These are phyloP conservation scores for Hypoxylon sp. DNA, from an alignment of 2,329 filamentous ascomycete genomes.

Conservation along the genomic window DNA sequence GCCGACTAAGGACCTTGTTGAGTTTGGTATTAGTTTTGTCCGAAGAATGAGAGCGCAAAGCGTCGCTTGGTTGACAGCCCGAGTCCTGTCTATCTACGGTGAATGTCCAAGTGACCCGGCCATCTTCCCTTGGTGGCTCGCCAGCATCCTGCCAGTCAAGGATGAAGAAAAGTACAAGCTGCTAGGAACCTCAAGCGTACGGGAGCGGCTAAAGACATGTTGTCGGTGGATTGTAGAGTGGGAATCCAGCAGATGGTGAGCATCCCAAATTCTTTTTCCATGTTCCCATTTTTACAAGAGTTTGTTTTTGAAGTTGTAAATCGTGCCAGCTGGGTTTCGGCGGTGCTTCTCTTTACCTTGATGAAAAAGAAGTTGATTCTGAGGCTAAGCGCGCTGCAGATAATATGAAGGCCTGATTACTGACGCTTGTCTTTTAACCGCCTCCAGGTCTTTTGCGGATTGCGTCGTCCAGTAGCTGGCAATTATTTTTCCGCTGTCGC, in stretches of 20 bases:
- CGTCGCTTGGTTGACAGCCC: slow-evolving; percentile 77
- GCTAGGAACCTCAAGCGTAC: slow-evolving; percentile 76
- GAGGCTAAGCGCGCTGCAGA: slow-evolving; percentile 25
- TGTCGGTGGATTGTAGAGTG: slow-evolving; percentile 80
- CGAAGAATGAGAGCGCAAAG: slow-evolving; percentile 72
- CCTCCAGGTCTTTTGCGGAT: slow-evolving; percentile 39
- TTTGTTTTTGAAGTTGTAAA: too few species aligned
- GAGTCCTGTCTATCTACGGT: slow-evolving; percentile 78
- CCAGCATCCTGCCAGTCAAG: slow-evolving; percentile 78
- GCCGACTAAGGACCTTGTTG: slow-evolving; percentile 76
- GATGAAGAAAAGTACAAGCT: slow-evolving; percentile 83
- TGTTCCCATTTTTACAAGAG: too few species aligned
- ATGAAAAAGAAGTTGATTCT: slow-evolving; percentile 5
- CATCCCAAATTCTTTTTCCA: slow-evolving; percentile 15
- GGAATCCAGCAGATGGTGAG: slow-evolving; percentile 76
- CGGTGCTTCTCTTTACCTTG: too few species aligned
- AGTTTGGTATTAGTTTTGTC: slow-evolving; percentile 73
- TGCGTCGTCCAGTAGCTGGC: slow-evolving; percentile 41
- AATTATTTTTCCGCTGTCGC: slow-evolving; percentile 1
- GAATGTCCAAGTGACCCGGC: slow-evolving; percentile 79
- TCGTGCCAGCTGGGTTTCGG: too few species aligned
- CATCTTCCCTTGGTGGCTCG: slow-evolving; percentile 90
- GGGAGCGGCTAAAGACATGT: slow-evolving; percentile 84
- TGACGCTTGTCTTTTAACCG: slow-evolving; percentile 34
- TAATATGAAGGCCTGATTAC: slow-evolving; percentile 25